Conservation (phyloP, 192 early-diverging fungal genomes). For the Backusella liffmaniae region DNA sequence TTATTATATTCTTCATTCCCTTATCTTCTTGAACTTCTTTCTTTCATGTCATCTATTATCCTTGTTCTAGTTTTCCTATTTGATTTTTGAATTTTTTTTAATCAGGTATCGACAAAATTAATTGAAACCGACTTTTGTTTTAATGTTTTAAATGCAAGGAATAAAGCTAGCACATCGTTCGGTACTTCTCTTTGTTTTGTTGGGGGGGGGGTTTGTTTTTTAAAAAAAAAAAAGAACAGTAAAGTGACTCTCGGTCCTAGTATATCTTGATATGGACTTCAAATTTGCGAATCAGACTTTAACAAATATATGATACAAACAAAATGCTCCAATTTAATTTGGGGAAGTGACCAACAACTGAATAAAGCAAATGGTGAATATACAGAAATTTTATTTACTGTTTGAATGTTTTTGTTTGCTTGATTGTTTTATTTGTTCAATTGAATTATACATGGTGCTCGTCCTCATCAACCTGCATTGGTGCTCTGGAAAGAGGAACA, state of each 20-base stretch:
- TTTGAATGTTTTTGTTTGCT: not conserved
- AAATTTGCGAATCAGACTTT: too few species aligned
- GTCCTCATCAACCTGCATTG: not conserved
- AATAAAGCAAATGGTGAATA: not conserved
- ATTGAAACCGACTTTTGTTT: not conserved
- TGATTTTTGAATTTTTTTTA: not conserved
- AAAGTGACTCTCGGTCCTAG: too few species aligned
- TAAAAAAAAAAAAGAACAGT: too few species aligned
- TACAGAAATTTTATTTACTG: not conserved
- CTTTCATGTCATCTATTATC: not conserved
- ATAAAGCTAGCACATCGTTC: not conserved
- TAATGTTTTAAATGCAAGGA: not conserved
- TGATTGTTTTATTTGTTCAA: not conserved
- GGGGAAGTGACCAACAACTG: too few species aligned
- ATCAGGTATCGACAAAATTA: not conserved
- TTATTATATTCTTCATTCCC: not conserved
- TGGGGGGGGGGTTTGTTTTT: too few species aligned
- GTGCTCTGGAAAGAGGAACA: constrained; percentile 1
- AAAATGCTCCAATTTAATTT: too few species aligned
- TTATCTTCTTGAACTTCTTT: not conserved
- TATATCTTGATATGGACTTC: too few species aligned
- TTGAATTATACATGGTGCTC: not conserved
- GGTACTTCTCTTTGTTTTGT: not conserved
- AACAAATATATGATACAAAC: too few species aligned
- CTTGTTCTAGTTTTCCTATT: not conserved